These are phyloP conservation scores for Platanus orientalis DNA, from an alignment of 164 flowering plant species.

Conservation along the genomic window DNA sequence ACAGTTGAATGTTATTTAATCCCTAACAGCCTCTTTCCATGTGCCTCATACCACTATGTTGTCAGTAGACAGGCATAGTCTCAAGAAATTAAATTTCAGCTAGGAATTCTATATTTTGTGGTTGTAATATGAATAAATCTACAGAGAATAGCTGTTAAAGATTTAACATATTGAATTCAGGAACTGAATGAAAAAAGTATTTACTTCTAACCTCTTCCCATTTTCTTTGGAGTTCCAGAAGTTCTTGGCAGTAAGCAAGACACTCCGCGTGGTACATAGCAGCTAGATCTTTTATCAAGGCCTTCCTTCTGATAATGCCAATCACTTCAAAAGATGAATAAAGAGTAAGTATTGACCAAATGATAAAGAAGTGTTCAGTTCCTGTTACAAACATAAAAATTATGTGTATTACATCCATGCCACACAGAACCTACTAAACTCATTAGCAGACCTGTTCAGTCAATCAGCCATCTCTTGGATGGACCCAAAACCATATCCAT, in stretches of 20 bases:
- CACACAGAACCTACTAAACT: neutral
- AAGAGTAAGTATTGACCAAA: neutral
- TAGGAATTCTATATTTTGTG: too few relatives aligned
- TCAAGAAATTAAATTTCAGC: too few relatives aligned
- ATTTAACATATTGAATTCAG: neutral
- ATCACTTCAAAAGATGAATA: conserved; percentile 49
- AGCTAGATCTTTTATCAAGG: conserved; percentile 80
- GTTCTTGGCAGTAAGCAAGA: conserved; percentile 76
- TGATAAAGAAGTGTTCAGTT: neutral
- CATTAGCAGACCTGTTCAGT: too few relatives aligned
- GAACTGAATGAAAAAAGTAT: neutral
- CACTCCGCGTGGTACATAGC: conserved; percentile 87
- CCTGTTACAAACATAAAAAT: neutral
- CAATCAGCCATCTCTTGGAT: too few relatives aligned
- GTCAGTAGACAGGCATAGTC: too few relatives aligned
- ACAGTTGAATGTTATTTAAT: too few relatives aligned
- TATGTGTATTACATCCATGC: neutral
- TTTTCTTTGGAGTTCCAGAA: conserved; percentile 74
- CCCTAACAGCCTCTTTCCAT: too few relatives aligned
- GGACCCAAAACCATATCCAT: too few relatives aligned
- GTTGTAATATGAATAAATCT: too few relatives aligned
- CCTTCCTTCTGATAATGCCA: conserved; percentile 90
- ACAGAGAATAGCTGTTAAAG: too few relatives aligned
- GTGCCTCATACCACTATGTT: too few relatives aligned
- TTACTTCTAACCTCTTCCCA: conserved; percentile 61